These are phyloP conservation scores for Moringa oleifera DNA, from an alignment of 345 rosid genomes.

Conservation along the genomic window DNA sequence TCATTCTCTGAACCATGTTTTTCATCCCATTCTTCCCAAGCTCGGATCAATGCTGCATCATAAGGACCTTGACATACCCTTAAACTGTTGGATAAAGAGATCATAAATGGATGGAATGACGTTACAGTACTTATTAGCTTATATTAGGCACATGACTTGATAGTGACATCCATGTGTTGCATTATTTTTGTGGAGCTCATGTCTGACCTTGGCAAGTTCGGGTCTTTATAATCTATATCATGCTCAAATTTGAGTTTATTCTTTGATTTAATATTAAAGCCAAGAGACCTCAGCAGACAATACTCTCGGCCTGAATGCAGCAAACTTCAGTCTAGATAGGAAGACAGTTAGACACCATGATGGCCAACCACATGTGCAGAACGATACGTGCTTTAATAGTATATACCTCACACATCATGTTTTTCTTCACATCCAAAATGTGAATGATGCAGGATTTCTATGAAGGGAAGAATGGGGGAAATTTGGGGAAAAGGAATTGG, in stretches of 20 bases:
- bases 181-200: not conserved
- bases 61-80: constrained; percentile 86
- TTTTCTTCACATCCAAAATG: constrained; percentile 1
- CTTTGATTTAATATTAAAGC: not conserved
- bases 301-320: not conserved
- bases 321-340: not conserved
- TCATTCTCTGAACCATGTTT: constrained; percentile 80
- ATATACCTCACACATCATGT: not conserved
- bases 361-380: not conserved
- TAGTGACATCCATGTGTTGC: not conserved
- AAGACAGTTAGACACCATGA: not conserved
- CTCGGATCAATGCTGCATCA: constrained; percentile 54
- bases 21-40: constrained; percentile 98
- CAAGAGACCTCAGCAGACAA: not conserved
- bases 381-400: not conserved
- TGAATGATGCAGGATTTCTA: too few relatives aligned
- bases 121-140: too few relatives aligned
- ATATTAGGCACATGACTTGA: not conserved
- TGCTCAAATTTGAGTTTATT: constrained; percentile 6
- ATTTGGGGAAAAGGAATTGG: too few relatives aligned
- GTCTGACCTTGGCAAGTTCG: constrained; percentile 3
- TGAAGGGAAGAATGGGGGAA: too few relatives aligned
- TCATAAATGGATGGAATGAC: constrained; percentile 3
- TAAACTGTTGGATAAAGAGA: constrained; percentile 39
- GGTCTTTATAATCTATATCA: too few relatives aligned